These are phyloP conservation scores for Immersiporthe knoxdaviesiana DNA, from an alignment of 2,329 filamentous ascomycete species.

Conservation along the genomic window DNA sequence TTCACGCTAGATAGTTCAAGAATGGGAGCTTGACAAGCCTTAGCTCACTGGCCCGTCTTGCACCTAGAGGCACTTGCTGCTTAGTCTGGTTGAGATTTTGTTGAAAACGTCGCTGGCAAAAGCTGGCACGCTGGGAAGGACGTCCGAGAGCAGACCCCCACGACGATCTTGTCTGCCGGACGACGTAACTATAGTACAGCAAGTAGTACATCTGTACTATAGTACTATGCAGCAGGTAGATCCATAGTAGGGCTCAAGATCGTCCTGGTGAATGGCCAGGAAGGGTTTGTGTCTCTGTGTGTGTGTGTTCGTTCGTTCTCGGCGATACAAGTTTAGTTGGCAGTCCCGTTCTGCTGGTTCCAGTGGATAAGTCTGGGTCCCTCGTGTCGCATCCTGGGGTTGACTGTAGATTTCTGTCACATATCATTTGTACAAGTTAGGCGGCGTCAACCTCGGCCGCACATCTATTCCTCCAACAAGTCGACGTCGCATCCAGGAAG, in stretches of 20 bases:
- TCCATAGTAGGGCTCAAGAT: not conserved
- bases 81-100: not conserved
- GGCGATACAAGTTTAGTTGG: not conserved
- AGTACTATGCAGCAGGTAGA: not conserved
- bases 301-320: not conserved
- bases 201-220: no score
- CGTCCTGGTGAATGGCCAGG: not conserved
- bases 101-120: not conserved
- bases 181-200: no score
- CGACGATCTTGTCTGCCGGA: constrained; percentile 1
- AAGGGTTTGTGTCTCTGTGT: not conserved
- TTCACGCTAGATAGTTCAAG: constrained; percentile 2
- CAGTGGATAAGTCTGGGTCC: not conserved
- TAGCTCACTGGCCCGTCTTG: not conserved
- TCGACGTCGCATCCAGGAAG: not conserved
- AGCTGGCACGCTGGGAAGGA: not conserved
- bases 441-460: constrained; percentile 10
- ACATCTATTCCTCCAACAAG: not conserved
- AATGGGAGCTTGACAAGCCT: not conserved
- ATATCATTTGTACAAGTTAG: not conserved
- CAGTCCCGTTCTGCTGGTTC: not conserved
- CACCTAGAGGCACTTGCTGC: no score
- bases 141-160: not conserved
- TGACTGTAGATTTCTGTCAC: not conserved
- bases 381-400: not conserved